Base-by-base conservation (phyloP, 345 rosid genomes). In the Abelmoschus esculentus region DNA sequence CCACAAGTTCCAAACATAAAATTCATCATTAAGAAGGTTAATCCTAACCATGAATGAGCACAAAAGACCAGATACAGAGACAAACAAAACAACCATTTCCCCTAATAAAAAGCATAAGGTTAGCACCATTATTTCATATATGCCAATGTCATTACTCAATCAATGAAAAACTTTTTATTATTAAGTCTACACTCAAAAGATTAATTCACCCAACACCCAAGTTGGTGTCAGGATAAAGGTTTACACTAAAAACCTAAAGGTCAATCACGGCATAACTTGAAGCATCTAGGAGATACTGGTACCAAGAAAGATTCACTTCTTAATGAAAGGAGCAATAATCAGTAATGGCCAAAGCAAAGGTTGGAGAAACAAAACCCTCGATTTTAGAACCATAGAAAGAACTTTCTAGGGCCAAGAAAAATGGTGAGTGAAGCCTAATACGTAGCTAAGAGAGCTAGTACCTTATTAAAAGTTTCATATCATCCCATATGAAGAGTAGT, bases 281-380 rank as follows among this genome's bases (percentile, higher is more conserved):
- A 29, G 56, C 9, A 1, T 26, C 22, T 7, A 14, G 36, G 29
- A 66, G 36, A 40, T 54, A 66, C 28, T 15, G 38, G 47, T 28
- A 22, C 53, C 69, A 44, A 46, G 42, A 66, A 66, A 47, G 29
- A 22, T 47, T 66, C 28, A 66, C 54, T 44, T 65, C 55, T 14
- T 12, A 65, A 46, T 14, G 40, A 31, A 13, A 63, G n/a, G 0
- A 47, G 3, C 2, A 3, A 2, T 28, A 13, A 28, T 47, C 69
- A 19, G 46, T 9, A 66, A 26, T 14, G 5, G 38, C 10, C 32
- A 15, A 65, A 65, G 56, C 8, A 36, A 46, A 14, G 22, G 13
- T 26, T 46, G 69, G 13, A 46, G 11, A 46, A 66, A 49, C 8
- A 10, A 15, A 66, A 4, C 10, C 1, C 18, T 22, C 7, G 69